A percentile compares a stretch with the other conserved stretches of the same genome.
phyloP scores from a whole-genome alignment of 768 basidiomycete genomes.

The Suillus discolor region DNA sequence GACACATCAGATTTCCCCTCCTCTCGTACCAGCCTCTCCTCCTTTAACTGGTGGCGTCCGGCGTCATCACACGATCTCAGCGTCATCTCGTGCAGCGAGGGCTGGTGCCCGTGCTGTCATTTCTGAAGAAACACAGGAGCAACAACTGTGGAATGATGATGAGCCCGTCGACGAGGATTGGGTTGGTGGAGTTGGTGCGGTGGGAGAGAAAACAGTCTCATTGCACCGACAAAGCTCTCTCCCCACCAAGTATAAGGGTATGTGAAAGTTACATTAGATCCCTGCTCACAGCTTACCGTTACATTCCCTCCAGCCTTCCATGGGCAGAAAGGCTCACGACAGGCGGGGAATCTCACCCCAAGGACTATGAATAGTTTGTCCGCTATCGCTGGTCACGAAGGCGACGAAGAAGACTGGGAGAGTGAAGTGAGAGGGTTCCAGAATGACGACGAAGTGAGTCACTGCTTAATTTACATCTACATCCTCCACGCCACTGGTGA shows the following conservation, averaged over 20 bases:
- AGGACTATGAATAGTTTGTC: constrained; percentile 81
- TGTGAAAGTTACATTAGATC: constrained; percentile 24
- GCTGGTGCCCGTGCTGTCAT: constrained; percentile 62
- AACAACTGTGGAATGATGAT: constrained; percentile 69
- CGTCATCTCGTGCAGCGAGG: constrained; percentile 66
- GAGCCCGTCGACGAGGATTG: constrained; percentile 80
- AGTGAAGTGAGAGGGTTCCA: constrained; percentile 57
- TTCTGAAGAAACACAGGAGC: constrained; percentile 65
- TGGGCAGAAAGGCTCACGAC: constrained; percentile 44
- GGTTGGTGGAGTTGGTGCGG: constrained; percentile 80
- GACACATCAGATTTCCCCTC: constrained; percentile 43
- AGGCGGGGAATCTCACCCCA: constrained; percentile 65
- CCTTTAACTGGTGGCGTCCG: constrained; percentile 54
- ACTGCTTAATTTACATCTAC: constrained; percentile 11
- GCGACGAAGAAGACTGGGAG: constrained; percentile 90
- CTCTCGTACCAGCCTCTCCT: constrained; percentile 40
- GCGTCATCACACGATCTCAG: constrained; percentile 83
- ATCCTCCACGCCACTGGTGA: constrained; percentile 4
- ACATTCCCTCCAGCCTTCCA: constrained; percentile 47
- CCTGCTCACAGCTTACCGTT: constrained; percentile 7
- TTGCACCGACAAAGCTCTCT: constrained; percentile 82
- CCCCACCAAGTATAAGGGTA: constrained; percentile 80
- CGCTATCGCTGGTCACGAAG: constrained; percentile 84
- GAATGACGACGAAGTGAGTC: constrained; percentile 67
- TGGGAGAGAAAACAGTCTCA: constrained; percentile 73